A percentile compares a stretch with the other conserved stretches of the same genome.
phyloP scores from a whole-genome alignment of 108 stramenopile genomes.

The Fragilaria crotonensis region DNA sequence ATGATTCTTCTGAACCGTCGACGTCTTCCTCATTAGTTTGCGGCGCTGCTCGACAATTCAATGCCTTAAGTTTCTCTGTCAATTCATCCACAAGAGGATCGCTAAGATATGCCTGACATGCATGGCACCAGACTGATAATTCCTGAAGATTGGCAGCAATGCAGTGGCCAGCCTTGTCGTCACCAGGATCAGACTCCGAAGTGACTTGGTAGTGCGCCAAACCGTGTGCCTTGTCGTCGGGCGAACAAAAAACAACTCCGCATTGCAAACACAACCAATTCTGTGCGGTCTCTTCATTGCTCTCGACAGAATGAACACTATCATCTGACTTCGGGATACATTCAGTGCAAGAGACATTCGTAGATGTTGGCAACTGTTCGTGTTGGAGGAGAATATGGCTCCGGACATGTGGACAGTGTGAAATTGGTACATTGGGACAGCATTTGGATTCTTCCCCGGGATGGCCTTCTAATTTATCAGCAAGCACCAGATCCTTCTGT shows the following conservation, averaged over 20 bases:
- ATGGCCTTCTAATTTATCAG: no score
- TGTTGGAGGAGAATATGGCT: slow-evolving; percentile 6
- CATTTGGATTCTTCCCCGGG: no score
- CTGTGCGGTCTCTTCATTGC: slow-evolving; percentile 17
- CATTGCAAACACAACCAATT: slow-evolving; percentile 74
- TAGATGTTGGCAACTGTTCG: slow-evolving; percentile 1
- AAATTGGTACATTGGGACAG: slow-evolving; percentile 51
- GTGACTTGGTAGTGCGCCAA: slow-evolving; percentile 54
- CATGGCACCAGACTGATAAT: slow-evolving; percentile 76
- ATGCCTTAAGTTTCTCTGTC: slow-evolving; percentile 26
- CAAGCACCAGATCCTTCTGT: no score
- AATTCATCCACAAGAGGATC: slow-evolving; percentile 27
- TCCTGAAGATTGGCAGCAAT: slow-evolving; percentile 57
- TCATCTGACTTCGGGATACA: slow-evolving; percentile 2
- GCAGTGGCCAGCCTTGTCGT: slow-evolving; percentile 36
- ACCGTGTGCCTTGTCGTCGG: slow-evolving; percentile 69
- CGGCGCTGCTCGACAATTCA: no score
- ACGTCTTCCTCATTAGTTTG: no score
- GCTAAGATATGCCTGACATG: slow-evolving; percentile 47
- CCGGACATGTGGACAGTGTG: slow-evolving; percentile 60
- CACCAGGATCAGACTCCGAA: slow-evolving; percentile 10
- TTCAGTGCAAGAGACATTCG: background rate
- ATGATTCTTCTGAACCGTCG: no score
- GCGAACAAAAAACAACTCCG: slow-evolving; percentile 44
- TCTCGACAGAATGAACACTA: background rate